Conservation (phyloP, 768 basidiomycete species). For the Sarcodon aspratus region DNA sequence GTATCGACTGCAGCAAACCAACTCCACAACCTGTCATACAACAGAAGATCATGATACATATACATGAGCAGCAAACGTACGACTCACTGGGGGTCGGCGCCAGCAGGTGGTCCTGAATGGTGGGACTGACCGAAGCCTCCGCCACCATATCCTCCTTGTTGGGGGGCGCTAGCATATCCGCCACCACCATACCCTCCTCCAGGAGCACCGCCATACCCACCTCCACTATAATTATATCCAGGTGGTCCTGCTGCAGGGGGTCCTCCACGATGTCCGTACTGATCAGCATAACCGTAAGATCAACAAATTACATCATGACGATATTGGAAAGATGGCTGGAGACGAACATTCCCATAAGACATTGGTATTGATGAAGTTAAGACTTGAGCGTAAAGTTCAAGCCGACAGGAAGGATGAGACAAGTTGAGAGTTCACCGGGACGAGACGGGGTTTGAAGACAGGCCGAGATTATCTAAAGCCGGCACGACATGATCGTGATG, state of each 20-base stretch:
- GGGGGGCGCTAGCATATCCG: slow-evolving; percentile 13
- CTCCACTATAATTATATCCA: slow-evolving; percentile 13
- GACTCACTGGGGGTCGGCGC: slow-evolving; percentile 68
- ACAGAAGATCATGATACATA: not conserved
- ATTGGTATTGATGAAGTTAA: no score
- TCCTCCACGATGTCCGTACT: not conserved
- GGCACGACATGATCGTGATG: no score
- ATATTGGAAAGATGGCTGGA: no score
- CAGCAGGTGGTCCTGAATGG: slow-evolving; percentile 39
- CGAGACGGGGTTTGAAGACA: no score
- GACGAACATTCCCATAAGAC: no score
- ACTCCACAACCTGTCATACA: slow-evolving; percentile 45
- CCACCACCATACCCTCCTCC: slow-evolving; percentile 15
- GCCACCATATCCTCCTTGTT: slow-evolving; percentile 20
- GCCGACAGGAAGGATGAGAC: no score
- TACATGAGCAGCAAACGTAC: not conserved
- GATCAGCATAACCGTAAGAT: not conserved
- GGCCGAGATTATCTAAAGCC: no score
- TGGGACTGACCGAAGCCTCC: slow-evolving; percentile 6
- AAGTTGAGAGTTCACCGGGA: no score
- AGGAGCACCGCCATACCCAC: slow-evolving; percentile 11
- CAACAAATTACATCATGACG: not conserved
- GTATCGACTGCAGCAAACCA: slow-evolving; percentile 66
- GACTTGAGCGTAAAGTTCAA: no score
- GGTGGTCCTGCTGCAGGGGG: slow-evolving; percentile 11